A percentile compares a stretch with the other conserved stretches of the same genome.
phyloP scores from a whole-genome alignment of 441 rosid genomes.

The Gossypium laxum region DNA sequence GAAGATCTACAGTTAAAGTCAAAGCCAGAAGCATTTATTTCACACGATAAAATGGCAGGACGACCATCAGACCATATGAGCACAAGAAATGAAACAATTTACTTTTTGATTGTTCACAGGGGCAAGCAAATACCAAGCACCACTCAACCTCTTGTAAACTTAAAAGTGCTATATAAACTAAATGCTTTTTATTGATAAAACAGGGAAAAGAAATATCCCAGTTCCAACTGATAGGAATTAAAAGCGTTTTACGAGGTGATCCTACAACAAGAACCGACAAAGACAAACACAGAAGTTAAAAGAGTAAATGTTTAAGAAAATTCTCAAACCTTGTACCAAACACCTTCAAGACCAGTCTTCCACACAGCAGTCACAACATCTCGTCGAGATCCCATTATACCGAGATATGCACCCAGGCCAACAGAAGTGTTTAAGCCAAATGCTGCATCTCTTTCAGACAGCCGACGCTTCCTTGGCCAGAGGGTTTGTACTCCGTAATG shows the following conservation, averaged over 20 bases:
- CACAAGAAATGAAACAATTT: neutral
- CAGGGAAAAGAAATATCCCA: neutral
- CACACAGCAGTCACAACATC: slow-evolving; percentile 91
- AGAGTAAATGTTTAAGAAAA: neutral
- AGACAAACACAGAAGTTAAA: neutral
- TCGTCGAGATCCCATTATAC: slow-evolving; percentile 97
- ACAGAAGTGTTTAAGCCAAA: slow-evolving; percentile 88
- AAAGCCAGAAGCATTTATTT: neutral
- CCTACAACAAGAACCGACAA: neutral
- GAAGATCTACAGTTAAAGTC: neutral
- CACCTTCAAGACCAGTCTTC: slow-evolving; percentile 95
- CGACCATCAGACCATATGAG: neutral
- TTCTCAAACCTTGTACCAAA: slow-evolving; percentile 77
- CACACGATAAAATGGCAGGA: neutral
- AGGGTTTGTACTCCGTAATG: slow-evolving; percentile 58
- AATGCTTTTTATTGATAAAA: neutral
- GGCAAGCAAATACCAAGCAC: neutral
- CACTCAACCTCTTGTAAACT: neutral
- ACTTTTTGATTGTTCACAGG: neutral
- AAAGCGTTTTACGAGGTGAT: neutral
- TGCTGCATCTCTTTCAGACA: slow-evolving; percentile 98
- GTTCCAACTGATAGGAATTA: neutral
- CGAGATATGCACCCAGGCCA: slow-evolving; percentile 92
- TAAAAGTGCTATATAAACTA: neutral
- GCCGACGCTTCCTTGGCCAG: slow-evolving; percentile 95